Evolutionary conservation across 768 basidiomycete genomes (phyloP).

Genomic region (Termitomyces sp.): DNA sequence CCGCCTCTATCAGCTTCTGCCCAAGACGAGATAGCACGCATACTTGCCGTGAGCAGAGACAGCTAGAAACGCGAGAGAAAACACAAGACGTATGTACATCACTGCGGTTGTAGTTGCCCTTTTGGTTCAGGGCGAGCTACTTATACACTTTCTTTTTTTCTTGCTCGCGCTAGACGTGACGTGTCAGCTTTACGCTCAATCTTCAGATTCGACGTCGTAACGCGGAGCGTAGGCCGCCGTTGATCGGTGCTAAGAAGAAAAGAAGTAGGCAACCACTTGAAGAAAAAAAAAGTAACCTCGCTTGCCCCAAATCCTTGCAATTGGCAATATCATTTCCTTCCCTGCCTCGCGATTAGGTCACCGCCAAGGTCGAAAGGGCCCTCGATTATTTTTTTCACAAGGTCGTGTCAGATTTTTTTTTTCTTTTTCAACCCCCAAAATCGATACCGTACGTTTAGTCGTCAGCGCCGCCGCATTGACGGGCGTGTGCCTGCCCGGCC

Average conservation of each 20-base stretch:
- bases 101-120: too few species aligned
- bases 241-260: background rate
- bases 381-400: too few species aligned
- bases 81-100: too few species aligned
- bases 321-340: background rate
- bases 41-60: conserved; percentile 2
- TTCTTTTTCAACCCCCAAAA: background rate
- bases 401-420: too few species aligned
- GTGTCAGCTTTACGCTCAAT: background rate
- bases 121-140: too few species aligned
- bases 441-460: background rate
- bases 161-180: background rate
- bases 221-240: too few species aligned
- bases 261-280: too few species aligned
- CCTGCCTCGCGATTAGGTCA: background rate
- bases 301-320: background rate
- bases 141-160: background rate
- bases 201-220: too few species aligned
- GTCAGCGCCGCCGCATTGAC: background rate
- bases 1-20: too few species aligned
- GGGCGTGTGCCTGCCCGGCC: background rate
- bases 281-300: background rate
- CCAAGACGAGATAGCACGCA: too few species aligned
- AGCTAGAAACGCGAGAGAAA: conserved; percentile 4
- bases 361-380: background rate